phyloP scores from a whole-genome alignment of 192 early-diverging fungal species.

The Backusella parvicylindrica region DNA sequence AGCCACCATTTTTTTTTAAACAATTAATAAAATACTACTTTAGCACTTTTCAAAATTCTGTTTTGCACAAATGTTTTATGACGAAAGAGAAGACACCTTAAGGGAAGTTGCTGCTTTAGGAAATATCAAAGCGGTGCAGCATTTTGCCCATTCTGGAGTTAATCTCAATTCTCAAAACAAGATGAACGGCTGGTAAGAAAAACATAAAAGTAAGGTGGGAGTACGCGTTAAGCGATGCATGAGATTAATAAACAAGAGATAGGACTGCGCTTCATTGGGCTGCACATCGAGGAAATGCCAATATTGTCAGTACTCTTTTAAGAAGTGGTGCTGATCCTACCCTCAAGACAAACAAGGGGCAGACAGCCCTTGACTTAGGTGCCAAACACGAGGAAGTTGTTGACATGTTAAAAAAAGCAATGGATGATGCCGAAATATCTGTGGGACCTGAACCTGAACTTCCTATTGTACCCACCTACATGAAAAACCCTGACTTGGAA shows the following conservation, averaged over 20 bases:
- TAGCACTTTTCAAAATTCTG: background rate
- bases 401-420: background rate
- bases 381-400: conserved; percentile 31
- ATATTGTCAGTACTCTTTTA: conserved; percentile 56
- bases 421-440: conserved; percentile 21
- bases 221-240: background rate
- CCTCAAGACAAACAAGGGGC: conserved; percentile 56
- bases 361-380: conserved; percentile 61
- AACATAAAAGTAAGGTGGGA: background rate
- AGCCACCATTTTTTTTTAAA: background rate
- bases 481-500: conserved; percentile 62
- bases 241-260: background rate
- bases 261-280: conserved; percentile 81
- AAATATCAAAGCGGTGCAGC: conserved; percentile 62
- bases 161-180: conserved; percentile 67
- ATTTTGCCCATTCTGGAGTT: conserved; percentile 61
- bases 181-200: conserved; percentile 64
- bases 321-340: conserved; percentile 58
- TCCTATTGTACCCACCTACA: conserved; percentile 59
- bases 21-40: background rate
- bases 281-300: conserved; percentile 56
- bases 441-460: conserved; percentile 21
- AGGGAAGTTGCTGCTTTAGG: conserved; percentile 57
- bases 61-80: conserved; percentile 18
- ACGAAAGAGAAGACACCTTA: conserved; percentile 35